Conservation (phyloP, 169 alveolate species). For the Cryptosporidium sp. region DNA sequence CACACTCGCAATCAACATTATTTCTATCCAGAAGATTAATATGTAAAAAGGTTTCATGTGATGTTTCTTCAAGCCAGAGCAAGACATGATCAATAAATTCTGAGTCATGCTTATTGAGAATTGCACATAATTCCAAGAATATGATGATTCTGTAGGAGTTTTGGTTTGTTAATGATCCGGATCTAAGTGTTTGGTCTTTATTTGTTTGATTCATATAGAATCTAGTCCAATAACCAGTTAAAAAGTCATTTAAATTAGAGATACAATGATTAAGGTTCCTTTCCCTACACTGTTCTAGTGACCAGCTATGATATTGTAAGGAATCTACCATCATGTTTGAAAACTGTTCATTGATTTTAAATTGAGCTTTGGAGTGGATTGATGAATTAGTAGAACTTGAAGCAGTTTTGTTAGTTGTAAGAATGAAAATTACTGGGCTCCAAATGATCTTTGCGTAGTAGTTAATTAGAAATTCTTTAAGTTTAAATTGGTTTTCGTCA, state of each 20-base stretch:
- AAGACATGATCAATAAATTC: neutral
- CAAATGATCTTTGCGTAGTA: slow-evolving; percentile 50
- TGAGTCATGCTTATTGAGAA: slow-evolving; percentile 6
- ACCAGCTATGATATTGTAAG: slow-evolving; percentile 10
- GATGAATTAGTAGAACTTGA: neutral
- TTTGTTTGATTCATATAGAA: slow-evolving; percentile 10
- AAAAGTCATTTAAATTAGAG: slow-evolving; percentile 3
- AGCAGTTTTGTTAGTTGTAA: neutral
- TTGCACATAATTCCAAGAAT: slow-evolving; percentile 5
- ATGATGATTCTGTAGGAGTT: slow-evolving; percentile 5
- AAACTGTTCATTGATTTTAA: slow-evolving; percentile 28
- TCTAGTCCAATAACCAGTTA: slow-evolving; percentile 18
- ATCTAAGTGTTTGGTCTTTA: neutral
- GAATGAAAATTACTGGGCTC: slow-evolving; percentile 31
- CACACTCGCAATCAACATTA: neutral
- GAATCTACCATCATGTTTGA: slow-evolving; percentile 40
- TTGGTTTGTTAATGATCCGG: neutral
- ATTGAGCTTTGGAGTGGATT: slow-evolving; percentile 7
- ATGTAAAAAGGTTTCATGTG: slow-evolving; percentile 10
- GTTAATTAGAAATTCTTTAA: slow-evolving; percentile 19
- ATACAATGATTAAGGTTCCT: neutral
- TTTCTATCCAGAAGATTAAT: neutral
- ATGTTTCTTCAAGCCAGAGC: neutral
- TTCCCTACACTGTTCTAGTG: slow-evolving; percentile 32
- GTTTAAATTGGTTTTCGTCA: neutral